These are phyloP conservation scores for Starmerella bombi DNA, from an alignment of 805 yeast species.

Conservation along the genomic window DNA sequence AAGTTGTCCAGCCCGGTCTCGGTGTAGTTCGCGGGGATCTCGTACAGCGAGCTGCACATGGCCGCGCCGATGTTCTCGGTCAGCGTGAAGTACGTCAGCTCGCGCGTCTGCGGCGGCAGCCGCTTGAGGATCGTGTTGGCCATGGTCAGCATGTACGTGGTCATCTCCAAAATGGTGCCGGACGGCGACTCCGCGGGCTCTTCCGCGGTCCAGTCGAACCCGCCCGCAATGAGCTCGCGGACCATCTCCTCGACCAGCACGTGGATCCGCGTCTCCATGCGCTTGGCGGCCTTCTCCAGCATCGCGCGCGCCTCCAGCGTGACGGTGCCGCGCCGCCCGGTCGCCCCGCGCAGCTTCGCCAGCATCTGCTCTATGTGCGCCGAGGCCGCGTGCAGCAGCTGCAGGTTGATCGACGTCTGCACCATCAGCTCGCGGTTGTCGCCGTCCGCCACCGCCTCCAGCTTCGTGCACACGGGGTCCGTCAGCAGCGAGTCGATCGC, in stretches of 20 bases:
- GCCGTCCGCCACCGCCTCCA: conserved; percentile 48
- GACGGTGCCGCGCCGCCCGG: conserved; percentile 31
- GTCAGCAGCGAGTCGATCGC: conserved; percentile 59
- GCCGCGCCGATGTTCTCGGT: conserved; percentile 71
- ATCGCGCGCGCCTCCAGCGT: conserved; percentile 40
- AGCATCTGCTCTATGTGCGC: conserved; percentile 41
- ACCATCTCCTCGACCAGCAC: conserved; percentile 71
- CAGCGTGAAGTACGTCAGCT: conserved; percentile 70
- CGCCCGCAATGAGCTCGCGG: conserved; percentile 67
- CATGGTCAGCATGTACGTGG: conserved; percentile 70
- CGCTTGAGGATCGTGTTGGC: conserved; percentile 73
- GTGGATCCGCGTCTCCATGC: conserved; percentile 70
- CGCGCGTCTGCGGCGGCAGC: conserved; percentile 63
- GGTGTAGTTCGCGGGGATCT: conserved; percentile 41
- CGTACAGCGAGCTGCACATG: conserved; percentile 45
- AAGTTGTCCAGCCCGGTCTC: conserved; percentile 56
- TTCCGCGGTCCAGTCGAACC: conserved; percentile 67
- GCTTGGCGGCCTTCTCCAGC: conserved; percentile 47
- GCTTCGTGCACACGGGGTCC: conserved; percentile 50
- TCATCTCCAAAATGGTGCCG: conserved; percentile 65
- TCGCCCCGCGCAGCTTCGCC: conserved; percentile 27
- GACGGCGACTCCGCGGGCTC: conserved; percentile 44
- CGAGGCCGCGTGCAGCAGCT: conserved; percentile 68
- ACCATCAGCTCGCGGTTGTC: conserved; percentile 80
- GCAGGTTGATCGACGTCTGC: conserved; percentile 77